These are phyloP conservation scores for Entomortierella beljakovae DNA, from an alignment of 192 early-diverging fungal genomes.

Conservation along the genomic window DNA sequence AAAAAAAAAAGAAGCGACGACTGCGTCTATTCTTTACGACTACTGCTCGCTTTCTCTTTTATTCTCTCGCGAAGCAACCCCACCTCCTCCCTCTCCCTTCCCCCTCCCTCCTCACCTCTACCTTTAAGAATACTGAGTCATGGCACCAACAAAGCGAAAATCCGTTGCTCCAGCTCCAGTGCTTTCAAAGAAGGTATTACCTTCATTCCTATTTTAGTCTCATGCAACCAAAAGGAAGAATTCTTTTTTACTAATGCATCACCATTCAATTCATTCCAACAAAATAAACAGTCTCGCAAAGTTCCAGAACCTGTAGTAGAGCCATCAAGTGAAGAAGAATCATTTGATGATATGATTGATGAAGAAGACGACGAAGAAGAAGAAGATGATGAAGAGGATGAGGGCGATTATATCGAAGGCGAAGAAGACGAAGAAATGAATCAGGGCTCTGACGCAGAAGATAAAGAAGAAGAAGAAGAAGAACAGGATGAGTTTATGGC, in stretches of 20 bases:
- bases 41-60: not conserved
- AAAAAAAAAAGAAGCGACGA: not conserved
- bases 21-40: not conserved
- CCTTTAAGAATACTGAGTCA: not conserved
- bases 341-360: slow-evolving; percentile 47
- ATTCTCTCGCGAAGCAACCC: not conserved
- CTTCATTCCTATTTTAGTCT: not conserved
- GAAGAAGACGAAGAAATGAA: slow-evolving; percentile 46
- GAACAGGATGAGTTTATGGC: slow-evolving; percentile 54
- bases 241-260: not conserved
- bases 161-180: slow-evolving; percentile 15
- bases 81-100: not conserved
- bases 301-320: slow-evolving; percentile 34
- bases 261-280: not conserved
- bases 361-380: slow-evolving; percentile 65
- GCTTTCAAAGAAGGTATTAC: slow-evolving; percentile 37
- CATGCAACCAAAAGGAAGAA: not conserved
- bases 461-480: slow-evolving; percentile 38
- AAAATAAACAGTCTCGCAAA: slow-evolving; percentile 25
- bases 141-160: slow-evolving; percentile 23
- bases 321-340: slow-evolving; percentile 32
- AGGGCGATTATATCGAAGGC: slow-evolving; percentile 58
- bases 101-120: not conserved
- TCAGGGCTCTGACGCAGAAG: slow-evolving; percentile 24
- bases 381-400: slow-evolving; percentile 58